These are phyloP conservation scores for Lactarius tabidus DNA, from an alignment of 768 basidiomycete species.

Conservation along the genomic window DNA sequence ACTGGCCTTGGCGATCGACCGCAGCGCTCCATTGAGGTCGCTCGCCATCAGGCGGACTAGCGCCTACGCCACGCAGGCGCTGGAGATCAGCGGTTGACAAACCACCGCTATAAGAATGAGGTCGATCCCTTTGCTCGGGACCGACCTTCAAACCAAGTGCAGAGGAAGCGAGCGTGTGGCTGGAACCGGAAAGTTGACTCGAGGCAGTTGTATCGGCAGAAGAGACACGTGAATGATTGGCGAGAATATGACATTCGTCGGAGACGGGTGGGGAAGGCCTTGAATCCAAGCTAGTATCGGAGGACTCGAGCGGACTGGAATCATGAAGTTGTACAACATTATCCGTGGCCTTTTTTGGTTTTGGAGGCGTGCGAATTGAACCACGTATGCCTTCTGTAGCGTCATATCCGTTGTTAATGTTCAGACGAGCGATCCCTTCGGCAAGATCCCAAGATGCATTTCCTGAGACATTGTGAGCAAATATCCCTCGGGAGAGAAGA, in stretches of 20 bases:
- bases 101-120: conserved; percentile 78
- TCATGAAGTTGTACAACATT: conserved; percentile 56
- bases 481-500: conserved; percentile 57
- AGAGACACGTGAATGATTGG: conserved; percentile 74
- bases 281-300: conserved; percentile 66
- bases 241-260: conserved; percentile 57
- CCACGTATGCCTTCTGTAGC: conserved; percentile 38
- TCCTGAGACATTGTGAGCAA: conserved; percentile 55
- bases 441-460: conserved; percentile 56
- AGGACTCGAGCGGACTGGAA: conserved; percentile 68
- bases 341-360: conserved; percentile 52
- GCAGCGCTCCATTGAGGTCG: conserved; percentile 30
- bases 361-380: conserved; percentile 63
- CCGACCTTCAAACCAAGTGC: conserved; percentile 51
- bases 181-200: conserved; percentile 50
- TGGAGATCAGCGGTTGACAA: conserved; percentile 69
- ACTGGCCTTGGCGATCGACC: conserved; percentile 30
- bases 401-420: conserved; percentile 55
- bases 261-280: conserved; percentile 55
- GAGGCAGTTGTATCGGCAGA: conserved; percentile 73
- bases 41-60: conserved; percentile 31
- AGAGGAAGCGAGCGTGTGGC: conserved; percentile 54
- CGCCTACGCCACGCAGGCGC: conserved; percentile 65
- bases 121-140: conserved; percentile 66
- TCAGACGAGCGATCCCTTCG: conserved; percentile 68